Evolutionary conservation across 306 rosid genomes (phyloP), one percentile per base, ranked within the genome.

Genomic region (Sechiopsis laciniata): DNA sequence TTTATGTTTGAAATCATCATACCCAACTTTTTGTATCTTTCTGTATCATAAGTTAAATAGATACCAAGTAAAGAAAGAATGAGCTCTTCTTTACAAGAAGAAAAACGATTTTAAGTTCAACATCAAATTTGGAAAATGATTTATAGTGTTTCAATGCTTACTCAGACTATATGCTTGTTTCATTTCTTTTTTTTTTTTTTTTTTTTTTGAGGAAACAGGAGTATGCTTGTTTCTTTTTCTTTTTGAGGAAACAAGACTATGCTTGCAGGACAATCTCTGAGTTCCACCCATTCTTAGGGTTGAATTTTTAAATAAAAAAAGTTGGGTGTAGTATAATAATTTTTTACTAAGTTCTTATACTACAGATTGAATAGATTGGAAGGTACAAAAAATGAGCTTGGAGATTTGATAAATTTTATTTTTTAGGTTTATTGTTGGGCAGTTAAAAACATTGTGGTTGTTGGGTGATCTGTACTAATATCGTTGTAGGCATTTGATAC

Each of bases 371-470:
- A 65, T 65, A 42, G 24, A 42, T 64, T 40, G 29, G 52, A 64
- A 64, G 24, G 54, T 65, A 0, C n/a, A 32, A 14, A n/a, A 51
- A 65, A 65, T 40, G 29, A 11, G 14, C 16, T 42, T 42, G 20
- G 26, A 65, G 54, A 20, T 10, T 65, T 65, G 32, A 42, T 2
- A 17, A 40, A 65, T 5, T 42, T 65, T 26, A 40, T 9, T 64
- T 64, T 40, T 5, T 59, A 56, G 61, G 29, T 20, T 56, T 20
- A 19, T 19, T 56, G 62, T 26, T 61, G 7, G 67, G 67, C 42
- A 61, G 40, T 61, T 60, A 61, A 10, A 65, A 65, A 64, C 70
- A 16, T 17, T 6, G 54, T 17, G 72, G 54, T 65, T 65, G 10
- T 42, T 19, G 32, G 32, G 32, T 65, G 54, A 65, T 29, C 17